Conservation (phyloP, 345 rosid genomes). For the Salix brachista region DNA sequence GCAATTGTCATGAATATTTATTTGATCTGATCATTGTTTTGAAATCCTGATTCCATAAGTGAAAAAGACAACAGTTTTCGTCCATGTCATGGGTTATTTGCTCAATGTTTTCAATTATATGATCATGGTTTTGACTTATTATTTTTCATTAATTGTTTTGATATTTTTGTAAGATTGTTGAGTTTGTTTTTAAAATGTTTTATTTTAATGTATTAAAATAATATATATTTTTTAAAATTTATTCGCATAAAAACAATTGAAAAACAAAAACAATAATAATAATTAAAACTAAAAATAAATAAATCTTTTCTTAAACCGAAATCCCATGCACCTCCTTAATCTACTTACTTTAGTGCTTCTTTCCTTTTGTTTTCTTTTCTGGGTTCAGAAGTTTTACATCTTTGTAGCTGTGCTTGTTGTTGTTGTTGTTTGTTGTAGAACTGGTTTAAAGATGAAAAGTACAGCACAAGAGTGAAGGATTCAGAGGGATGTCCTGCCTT, state of each 20-base stretch:
- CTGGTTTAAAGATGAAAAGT: constrained; percentile 90
- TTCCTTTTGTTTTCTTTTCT: neutral
- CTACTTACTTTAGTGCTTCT: neutral
- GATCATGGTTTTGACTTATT: neutral
- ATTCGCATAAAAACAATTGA: too few species aligned
- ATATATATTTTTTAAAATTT: too few species aligned
- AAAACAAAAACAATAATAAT: too few species aligned
- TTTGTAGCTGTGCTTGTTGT: neutral
- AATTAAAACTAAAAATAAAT: too few species aligned
- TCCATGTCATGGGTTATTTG: neutral
- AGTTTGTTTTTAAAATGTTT: too few species aligned
- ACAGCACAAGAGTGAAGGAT: constrained; percentile 75
- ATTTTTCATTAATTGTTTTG: neutral
- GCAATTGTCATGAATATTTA: neutral
- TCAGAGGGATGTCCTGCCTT: constrained; percentile 74
- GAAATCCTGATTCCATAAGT: neutral
- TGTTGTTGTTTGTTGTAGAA: constrained; percentile 34
- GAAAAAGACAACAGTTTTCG: neutral
- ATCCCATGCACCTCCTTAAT: neutral
- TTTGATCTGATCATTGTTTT: neutral
- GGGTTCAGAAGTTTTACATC: constrained; percentile 10
- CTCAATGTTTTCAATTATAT: neutral
- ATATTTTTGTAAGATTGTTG: too few species aligned
- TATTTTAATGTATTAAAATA: too few species aligned
- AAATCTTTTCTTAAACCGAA: too few species aligned